phyloP scores from a whole-genome alignment of 495 filamentous ascomycete species.

The Aspergillus ostianus region DNA sequence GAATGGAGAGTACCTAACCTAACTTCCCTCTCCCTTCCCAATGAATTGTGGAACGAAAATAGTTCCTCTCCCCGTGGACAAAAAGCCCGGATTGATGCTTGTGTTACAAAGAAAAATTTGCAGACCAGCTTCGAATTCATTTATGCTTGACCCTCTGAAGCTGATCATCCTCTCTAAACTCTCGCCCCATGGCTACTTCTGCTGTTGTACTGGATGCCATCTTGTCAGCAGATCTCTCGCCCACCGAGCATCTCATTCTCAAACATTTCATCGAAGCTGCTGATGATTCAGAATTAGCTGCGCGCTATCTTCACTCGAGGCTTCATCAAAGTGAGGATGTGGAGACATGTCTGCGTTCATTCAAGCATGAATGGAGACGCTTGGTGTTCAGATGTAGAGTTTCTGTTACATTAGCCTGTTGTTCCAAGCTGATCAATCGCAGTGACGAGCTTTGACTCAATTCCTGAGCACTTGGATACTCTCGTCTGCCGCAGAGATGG shows the following conservation, averaged over 20 bases:
- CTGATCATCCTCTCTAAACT: no score
- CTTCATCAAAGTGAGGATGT: constrained; percentile 1
- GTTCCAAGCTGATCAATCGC: not conserved
- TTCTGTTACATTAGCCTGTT: not conserved
- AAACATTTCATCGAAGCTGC: constrained; percentile 14
- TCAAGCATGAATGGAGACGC: constrained; percentile 16
- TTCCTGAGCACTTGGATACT: not conserved
- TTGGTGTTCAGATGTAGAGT: constrained; percentile 10
- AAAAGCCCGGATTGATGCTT: no score
- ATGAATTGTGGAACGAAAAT: no score
- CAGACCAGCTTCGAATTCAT: no score
- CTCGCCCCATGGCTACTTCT: not conserved
- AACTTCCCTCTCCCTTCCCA: no score
- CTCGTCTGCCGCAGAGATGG: constrained; percentile 1
- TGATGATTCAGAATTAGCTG: constrained; percentile 13
- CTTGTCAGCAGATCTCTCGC: constrained; percentile 7
- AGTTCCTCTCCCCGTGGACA: no score
- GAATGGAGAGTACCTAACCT: no score
- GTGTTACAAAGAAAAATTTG: no score
- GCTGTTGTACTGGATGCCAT: not conserved
- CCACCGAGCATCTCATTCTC: constrained; percentile 15
- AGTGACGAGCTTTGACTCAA: not conserved
- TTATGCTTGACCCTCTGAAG: no score
- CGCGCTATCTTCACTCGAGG: constrained; percentile 7
- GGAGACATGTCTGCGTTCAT: constrained; percentile 4